Percentiles rank a stretch among this genome's conserved stretches.
Conservation (phyloP, 495 filamentous ascomycete species). For the Usnea hakonensis region DNA sequence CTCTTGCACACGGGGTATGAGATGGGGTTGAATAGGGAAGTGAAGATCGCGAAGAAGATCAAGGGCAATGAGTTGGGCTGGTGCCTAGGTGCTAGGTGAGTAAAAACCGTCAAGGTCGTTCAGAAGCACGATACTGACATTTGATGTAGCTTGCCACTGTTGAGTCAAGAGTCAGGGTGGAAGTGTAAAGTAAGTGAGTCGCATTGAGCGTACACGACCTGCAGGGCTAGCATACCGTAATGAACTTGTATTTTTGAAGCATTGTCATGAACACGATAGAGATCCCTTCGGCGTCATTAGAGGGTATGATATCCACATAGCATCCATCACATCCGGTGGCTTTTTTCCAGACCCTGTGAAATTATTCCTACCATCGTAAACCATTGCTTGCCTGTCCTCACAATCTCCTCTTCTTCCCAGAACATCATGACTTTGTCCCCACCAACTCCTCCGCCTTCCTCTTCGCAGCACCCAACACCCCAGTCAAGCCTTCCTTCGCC, state of each 20-base stretch:
- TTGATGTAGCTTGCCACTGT: conserved; percentile 57
- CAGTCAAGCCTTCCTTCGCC: conserved; percentile 3
- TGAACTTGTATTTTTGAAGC: background rate
- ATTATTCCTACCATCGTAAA: background rate
- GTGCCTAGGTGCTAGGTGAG: conserved; percentile 93
- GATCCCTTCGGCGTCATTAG: background rate
- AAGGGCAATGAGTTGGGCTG: conserved; percentile 94
- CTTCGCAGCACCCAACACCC: conserved; percentile 8
- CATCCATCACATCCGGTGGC: background rate
- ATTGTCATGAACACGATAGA: background rate
- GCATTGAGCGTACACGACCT: background rate
- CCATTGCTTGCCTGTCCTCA: no score
- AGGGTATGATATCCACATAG: background rate
- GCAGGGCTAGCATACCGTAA: background rate
- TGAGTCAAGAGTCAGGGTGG: conserved; percentile 69
- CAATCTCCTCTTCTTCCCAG: background rate
- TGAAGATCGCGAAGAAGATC: conserved; percentile 97
- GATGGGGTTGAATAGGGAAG: conserved; percentile 92
- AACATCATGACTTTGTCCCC: background rate
- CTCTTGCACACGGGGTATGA: conserved; percentile 94
- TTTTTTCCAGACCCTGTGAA: background rate
- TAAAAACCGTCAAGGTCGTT: conserved; percentile 6
- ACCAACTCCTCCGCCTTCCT: background rate
- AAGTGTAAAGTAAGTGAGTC: conserved; percentile 59
- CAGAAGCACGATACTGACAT: conserved; percentile 27